A percentile compares a stretch with the other conserved stretches of the same genome.
phyloP scores from a whole-genome alignment of 306 rosid species.

The Gynostemma pentaphyllum region DNA sequence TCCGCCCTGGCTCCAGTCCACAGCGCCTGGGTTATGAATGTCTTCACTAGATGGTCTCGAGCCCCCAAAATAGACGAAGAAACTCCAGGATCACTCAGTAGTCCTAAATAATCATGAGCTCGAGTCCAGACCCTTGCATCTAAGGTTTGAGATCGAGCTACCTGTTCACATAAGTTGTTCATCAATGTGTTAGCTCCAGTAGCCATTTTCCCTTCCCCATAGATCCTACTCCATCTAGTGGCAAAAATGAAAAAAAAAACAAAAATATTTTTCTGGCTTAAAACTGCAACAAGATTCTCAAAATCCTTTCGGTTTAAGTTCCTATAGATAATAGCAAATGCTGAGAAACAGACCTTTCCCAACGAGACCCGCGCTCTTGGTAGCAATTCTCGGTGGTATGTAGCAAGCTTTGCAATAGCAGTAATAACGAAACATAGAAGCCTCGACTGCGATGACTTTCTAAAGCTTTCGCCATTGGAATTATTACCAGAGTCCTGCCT shows the following conservation, averaged over 20 bases:
- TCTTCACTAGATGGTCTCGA: conserved; percentile 47
- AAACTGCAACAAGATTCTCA: not conserved
- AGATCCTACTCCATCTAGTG: not conserved
- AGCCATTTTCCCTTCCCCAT: not conserved
- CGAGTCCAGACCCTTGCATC: conserved; percentile 82
- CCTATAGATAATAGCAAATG: not conserved
- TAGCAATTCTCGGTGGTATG: conserved; percentile 69
- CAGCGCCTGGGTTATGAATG: conserved; percentile 51
- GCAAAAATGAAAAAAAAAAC: not conserved
- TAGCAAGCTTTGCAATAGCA: conserved; percentile 94
- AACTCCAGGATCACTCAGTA: conserved; percentile 82
- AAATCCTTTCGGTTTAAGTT: not conserved
- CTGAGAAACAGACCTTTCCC: conserved; percentile 57
- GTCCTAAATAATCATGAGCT: conserved; percentile 80
- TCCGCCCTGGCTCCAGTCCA: conserved; percentile 77
- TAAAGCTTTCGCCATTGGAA: conserved; percentile 38
- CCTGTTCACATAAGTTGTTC: conserved; percentile 33
- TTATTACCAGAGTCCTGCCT: conserved; percentile 46
- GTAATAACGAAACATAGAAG: conserved; percentile 88
- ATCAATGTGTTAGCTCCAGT: not conserved
- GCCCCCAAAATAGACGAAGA: conserved; percentile 84
- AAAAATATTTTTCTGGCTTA: not conserved
- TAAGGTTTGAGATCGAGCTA: conserved; percentile 79
- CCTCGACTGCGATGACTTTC: conserved; percentile 79
- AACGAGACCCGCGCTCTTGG: conserved; percentile 90